Evolutionary conservation across 139 green algal species (phyloP), one percentile per base, ranked within the genome.

Genomic region (Volvox africanus): DNA sequence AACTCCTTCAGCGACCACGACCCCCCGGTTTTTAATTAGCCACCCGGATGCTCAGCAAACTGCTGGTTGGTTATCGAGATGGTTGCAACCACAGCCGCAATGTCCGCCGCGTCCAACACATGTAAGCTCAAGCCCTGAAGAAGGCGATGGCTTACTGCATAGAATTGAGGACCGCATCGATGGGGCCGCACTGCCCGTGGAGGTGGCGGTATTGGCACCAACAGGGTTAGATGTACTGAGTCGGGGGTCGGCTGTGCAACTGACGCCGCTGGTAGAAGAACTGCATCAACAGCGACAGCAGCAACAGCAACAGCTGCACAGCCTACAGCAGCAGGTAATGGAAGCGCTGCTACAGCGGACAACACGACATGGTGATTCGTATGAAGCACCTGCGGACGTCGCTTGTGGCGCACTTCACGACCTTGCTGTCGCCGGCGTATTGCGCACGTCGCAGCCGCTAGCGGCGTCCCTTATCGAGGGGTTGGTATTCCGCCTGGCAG

Each of bases 381-480:
- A 89, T 37, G 67, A 33, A 28, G 67, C 36, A 28, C 83, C 67
- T 26, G 20, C 55, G 19, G 35, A 65, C 30, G 22, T 32, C 12
- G 68, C 36, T 28, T 30, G 19, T 22, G 35, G 20, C 9, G 19
- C 36, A 0, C 24, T 89, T 36, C 36, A 0, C 30, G 35, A 61
- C 11, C 67, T 80, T 19, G 83, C 83, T 2, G 83, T 35, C 32
- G 83, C 67, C 32, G 67, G 83, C 36, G 19, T 37, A 13, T 68
- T 89, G 35, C 30, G 61, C 20, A 35, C 67, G 35, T n/a, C 14
- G 24, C 36, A 67, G 26, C n/a, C 24, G 26, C 83, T 89, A 65
- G 83, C 83, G 67, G 36, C 36, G 67, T 55, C 83, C 24, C 67
- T 89, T 36, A 13, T 69, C 26, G 83, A 89, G 2, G 67, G 83